Evolutionary conservation across 495 filamentous ascomycete species (phyloP).

Genomic region (Aspergillus homomorphus): DNA sequence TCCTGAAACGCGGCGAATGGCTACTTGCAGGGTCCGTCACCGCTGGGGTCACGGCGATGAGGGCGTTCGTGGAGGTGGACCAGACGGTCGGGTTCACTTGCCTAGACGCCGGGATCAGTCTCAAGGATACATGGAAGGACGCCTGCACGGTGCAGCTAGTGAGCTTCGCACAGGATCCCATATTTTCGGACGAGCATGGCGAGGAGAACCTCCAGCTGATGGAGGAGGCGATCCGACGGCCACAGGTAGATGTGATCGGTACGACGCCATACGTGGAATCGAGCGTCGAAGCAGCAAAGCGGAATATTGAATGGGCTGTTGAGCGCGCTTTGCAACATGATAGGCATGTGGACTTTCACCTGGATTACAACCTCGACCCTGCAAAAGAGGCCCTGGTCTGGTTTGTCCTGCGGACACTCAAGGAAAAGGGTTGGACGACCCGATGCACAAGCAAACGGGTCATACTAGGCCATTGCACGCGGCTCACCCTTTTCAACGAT

Average conservation of each 20-base stretch:
- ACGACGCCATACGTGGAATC: conserved; percentile 71
- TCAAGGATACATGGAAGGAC: conserved; percentile 56
- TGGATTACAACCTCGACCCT: conserved; percentile 65
- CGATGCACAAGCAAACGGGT: conserved; percentile 43
- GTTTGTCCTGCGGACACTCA: conserved; percentile 50
- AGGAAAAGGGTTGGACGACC: conserved; percentile 44
- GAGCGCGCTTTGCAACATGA: conserved; percentile 40
- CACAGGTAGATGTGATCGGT: conserved; percentile 57
- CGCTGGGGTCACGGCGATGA: conserved; percentile 66
- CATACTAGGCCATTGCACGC: conserved; percentile 68
- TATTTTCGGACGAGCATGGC: conserved; percentile 55
- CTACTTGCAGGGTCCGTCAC: conserved; percentile 64
- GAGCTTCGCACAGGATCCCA: conserved; percentile 68
- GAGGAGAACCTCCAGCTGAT: conserved; percentile 47
- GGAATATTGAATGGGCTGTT: conserved; percentile 65
- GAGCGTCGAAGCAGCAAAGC: conserved; percentile 41
- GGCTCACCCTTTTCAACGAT: conserved; percentile 55
- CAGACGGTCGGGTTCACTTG: conserved; percentile 55
- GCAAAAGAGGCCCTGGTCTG: conserved; percentile 47
- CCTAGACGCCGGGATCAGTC: conserved; percentile 53
- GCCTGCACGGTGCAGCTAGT: conserved; percentile 65
- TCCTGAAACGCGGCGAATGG: conserved; percentile 60
- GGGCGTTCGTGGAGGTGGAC: conserved; percentile 75
- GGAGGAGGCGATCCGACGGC: conserved; percentile 40
- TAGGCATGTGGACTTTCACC: conserved; percentile 68